Percentiles rank a stretch among this genome's conserved stretches.
These are phyloP conservation scores for Haberlea rhodopensis DNA, from an alignment of 257 asterid species.

Conservation along the genomic window DNA sequence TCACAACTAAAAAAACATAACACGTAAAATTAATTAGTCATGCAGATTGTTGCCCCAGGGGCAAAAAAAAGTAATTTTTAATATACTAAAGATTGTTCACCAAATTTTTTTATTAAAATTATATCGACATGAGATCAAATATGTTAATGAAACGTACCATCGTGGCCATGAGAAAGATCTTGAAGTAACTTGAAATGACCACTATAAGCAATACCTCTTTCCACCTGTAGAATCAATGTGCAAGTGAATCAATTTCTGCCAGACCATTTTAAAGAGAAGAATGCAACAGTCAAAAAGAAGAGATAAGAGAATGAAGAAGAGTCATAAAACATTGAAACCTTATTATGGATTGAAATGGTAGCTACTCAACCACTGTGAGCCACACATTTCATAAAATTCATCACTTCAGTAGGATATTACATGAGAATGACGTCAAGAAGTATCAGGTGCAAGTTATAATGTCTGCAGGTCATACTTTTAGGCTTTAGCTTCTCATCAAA, in stretches of 20 bases:
- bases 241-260: slow-evolving; percentile 11
- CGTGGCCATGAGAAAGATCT: slow-evolving; percentile 71
- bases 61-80: background rate
- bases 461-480: background rate
- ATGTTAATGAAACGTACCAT: slow-evolving; percentile 50
- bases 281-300: background rate
- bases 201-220: slow-evolving; percentile 49
- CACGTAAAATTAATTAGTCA: slow-evolving; percentile 1
- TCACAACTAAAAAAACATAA: background rate
- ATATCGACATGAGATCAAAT: slow-evolving; percentile 1
- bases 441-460: background rate
- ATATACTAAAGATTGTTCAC: slow-evolving; percentile 8
- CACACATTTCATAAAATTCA: slow-evolving; percentile 16
- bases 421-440: slow-evolving; percentile 8
- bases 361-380: slow-evolving; percentile 1
- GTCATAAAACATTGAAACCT: slow-evolving; percentile 2
- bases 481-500: background rate
- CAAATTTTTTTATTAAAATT: background rate
- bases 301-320: background rate
- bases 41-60: background rate
- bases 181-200: slow-evolving; percentile 77
- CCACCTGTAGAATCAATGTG: slow-evolving; percentile 47
- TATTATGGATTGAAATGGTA: background rate
- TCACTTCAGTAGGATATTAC: background rate
- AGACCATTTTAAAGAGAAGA: slow-evolving; percentile 13